Conservation (phyloP, 1,284 basidiomycete species). For the Malassezia cuniculi region DNA sequence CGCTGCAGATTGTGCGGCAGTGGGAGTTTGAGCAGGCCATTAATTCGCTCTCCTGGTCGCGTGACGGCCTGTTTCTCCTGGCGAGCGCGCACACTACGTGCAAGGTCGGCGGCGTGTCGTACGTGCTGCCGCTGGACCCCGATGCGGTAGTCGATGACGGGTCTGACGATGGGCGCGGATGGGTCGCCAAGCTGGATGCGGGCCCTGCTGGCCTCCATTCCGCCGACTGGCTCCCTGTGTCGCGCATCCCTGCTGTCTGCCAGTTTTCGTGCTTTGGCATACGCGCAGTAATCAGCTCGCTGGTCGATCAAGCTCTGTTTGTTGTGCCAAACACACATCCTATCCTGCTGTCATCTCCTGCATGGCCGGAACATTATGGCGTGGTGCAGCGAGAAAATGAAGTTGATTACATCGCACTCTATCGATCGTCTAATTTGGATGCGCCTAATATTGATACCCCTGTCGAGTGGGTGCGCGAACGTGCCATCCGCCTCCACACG, state of each 20-base stretch:
- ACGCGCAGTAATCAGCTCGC: conserved; percentile 7
- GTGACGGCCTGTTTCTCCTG: conserved; percentile 27
- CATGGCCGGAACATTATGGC: conserved; percentile 2
- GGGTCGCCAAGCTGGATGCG: conserved; percentile 28
- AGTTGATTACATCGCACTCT: conserved; percentile 1
- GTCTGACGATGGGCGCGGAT: conserved; percentile 27
- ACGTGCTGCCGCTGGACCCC: conserved; percentile 31
- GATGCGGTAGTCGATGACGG: conserved; percentile 28
- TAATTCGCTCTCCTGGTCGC: conserved; percentile 25
- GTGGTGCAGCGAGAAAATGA: conserved; percentile 4
- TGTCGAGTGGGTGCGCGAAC: not conserved
- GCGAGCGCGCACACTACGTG: conserved; percentile 5
- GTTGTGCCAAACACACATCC: conserved; percentile 5
- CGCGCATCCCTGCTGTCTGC: conserved; percentile 9
- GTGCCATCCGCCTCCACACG: conserved; percentile 5
- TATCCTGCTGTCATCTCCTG: too few relatives aligned
- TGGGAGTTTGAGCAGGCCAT: conserved; percentile 26
- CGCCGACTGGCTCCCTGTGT: conserved; percentile 22
- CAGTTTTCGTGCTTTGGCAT: conserved; percentile 4
- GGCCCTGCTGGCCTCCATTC: conserved; percentile 25
- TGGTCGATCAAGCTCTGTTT: conserved; percentile 8
- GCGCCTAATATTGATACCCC: conserved; percentile 3
- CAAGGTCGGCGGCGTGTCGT: conserved; percentile 20
- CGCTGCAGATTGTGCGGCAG: conserved; percentile 29
- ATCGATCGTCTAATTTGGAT: not conserved